A percentile compares a stretch with the other conserved stretches of the same genome.
phyloP scores from a whole-genome alignment of 1,284 basidiomycete genomes.

The Ganoderma meredithae region DNA sequence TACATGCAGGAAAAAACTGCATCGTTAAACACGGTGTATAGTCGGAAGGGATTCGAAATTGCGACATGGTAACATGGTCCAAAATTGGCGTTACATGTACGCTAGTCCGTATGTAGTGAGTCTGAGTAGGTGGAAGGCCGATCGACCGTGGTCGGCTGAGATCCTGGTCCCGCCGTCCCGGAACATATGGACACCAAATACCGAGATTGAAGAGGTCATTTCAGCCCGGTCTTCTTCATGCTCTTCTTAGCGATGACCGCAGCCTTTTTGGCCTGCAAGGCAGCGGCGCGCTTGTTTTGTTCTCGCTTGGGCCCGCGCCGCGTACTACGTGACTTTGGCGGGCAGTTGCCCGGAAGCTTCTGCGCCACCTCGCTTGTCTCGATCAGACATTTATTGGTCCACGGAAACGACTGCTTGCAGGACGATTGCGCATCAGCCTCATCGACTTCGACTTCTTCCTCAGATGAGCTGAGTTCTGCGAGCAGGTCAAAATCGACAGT shows the following conservation, averaged over 20 bases:
- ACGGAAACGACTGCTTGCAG: neutral
- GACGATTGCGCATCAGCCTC: neutral
- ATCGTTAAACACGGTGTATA: no score
- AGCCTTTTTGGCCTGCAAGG: neutral
- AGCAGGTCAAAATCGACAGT: neutral
- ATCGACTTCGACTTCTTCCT: neutral
- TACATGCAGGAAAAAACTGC: neutral
- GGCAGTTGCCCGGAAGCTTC: neutral
- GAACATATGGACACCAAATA: no score
- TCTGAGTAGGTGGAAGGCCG: no score
- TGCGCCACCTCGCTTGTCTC: neutral
- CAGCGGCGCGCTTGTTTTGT: neutral
- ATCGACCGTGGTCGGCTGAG: no score
- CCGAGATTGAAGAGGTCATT: neutral
- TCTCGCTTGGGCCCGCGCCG: neutral
- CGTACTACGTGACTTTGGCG: no score
- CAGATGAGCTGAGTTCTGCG: neutral
- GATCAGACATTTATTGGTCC: neutral
- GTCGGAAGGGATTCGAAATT: no score
- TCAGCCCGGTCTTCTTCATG: neutral
- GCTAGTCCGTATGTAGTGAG: no score
- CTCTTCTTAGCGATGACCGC: neutral
- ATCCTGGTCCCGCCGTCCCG: no score
- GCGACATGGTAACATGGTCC: no score
- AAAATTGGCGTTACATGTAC: no score